Evolutionary conservation across 1,284 basidiomycete genomes (phyloP).

Genomic region (Anthracocystis walkeri): DNA sequence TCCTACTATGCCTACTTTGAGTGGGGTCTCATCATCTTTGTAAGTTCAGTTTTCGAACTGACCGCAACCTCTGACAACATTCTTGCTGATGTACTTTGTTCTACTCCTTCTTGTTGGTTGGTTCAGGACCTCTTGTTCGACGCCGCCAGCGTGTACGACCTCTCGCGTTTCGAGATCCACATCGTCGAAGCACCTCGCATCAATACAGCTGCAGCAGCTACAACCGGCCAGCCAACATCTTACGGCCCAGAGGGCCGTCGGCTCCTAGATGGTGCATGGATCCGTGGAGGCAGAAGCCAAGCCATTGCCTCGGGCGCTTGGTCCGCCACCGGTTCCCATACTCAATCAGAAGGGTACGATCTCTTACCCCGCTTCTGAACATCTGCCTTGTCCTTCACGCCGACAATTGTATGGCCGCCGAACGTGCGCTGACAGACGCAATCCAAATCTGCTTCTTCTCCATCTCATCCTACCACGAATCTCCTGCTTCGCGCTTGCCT

Average conservation of each 20-base stretch:
- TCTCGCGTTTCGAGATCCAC: constrained; percentile 57
- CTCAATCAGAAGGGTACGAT: constrained; percentile 46
- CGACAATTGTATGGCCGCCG: not conserved
- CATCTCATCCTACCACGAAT: not conserved
- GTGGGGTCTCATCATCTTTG: constrained; percentile 64
- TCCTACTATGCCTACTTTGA: constrained; percentile 65
- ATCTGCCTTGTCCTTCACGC: not conserved
- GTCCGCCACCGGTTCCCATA: constrained; percentile 35
- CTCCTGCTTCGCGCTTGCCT: too few species aligned
- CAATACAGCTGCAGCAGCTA: not conserved
- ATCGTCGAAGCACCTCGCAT: constrained; percentile 46
- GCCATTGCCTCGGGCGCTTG: constrained; percentile 58
- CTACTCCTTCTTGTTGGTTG: not conserved
- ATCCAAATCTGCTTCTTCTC: not conserved
- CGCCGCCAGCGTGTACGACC: constrained; percentile 58
- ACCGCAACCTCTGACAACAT: not conserved
- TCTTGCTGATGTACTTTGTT: not conserved
- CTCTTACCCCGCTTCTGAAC: constrained; percentile 29
- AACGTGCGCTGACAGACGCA: constrained; percentile 3
- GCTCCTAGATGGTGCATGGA: constrained; percentile 52
- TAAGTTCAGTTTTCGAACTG: constrained; percentile 23
- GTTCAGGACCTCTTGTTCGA: constrained; percentile 64
- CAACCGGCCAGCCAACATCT: not conserved
- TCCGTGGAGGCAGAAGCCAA: constrained; percentile 44
- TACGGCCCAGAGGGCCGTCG: constrained; percentile 12